Conservation (phyloP, 129 eudicot species). For the Chrysanthemum lavandulifolium region DNA sequence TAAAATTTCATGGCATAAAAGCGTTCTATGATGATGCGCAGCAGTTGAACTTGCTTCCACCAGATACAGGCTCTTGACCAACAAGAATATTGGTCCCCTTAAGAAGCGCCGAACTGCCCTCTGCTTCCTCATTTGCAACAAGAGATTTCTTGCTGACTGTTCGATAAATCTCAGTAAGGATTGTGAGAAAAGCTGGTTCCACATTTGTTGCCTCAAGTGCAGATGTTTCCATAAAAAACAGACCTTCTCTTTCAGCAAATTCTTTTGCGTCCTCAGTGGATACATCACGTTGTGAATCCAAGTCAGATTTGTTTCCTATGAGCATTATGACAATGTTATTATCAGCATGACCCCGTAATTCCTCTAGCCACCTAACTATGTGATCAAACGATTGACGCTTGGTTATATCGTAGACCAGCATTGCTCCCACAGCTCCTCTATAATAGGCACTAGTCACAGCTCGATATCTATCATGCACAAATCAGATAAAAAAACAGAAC, state of each 20-base stretch:
- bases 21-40: slow-evolving; percentile 50
- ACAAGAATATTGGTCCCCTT: slow-evolving; percentile 68
- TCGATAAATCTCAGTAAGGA: slow-evolving; percentile 72
- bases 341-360: slow-evolving; percentile 78
- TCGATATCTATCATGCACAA: slow-evolving; percentile 49
- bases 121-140: slow-evolving; percentile 72
- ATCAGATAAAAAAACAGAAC: not conserved
- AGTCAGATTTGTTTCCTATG: slow-evolving; percentile 79
- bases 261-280: slow-evolving; percentile 79
- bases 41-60: slow-evolving; percentile 48
- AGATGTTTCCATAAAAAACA: slow-evolving; percentile 89
- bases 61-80: slow-evolving; percentile 49
- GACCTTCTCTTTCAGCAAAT: slow-evolving; percentile 71
- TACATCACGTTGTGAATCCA: slow-evolving; percentile 63
- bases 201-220: slow-evolving; percentile 88
- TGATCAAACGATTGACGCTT: slow-evolving; percentile 86
- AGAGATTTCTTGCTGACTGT: slow-evolving; percentile 72
- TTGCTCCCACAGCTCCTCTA: slow-evolving; percentile 95
- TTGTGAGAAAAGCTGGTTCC: slow-evolving; percentile 61
- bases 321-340: slow-evolving; percentile 80
- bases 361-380: slow-evolving; percentile 78
- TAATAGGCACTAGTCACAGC: slow-evolving; percentile 96
- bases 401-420: slow-evolving; percentile 83
- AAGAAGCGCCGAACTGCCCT: slow-evolving; percentile 58
- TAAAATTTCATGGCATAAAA: not conserved